Base-by-base conservation (phyloP, 2,329 filamentous ascomycete species). In the Alternaria angustiovoidea region DNA sequence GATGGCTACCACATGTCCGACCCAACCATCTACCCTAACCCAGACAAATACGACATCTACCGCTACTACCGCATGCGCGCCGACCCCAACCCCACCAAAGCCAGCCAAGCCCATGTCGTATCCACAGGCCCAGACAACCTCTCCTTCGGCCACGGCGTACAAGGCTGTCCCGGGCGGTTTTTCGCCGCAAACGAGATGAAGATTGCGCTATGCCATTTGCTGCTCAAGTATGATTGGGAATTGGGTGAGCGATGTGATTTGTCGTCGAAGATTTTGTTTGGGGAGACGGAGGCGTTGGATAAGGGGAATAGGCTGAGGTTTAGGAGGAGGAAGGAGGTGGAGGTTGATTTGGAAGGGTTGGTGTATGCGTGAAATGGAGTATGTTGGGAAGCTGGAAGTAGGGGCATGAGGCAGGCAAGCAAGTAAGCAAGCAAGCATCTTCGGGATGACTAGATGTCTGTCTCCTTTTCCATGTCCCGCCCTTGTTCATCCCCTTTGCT, bases 181-280 rank as follows among this genome's bases (percentile, higher is more conserved):
- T 70, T 72, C 41, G 69, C 66, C 0, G 61, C 60, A 7, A 64
- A 67, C 18, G 65, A 67, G 55, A 63, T 65, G 14, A 69, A 71
- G 44, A 57, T 68, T 4, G 54, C 63, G 4, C 24, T 72, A 0
- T 47, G 57, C 2, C 52, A 69, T 53, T 20, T 70, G 9, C 32
- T 71, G 28, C 41, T 63, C 14, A 59, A 62, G 28, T 70, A 64
- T 32, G 66, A 71, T 30, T 64, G 49, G 54, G 4, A 61, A 7
- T 18, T 59, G 1, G 24, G 24, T 26, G 24, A 26, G 24, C 4
- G 2, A 2, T 26, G 24, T 2, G 24, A 26, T 26, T 26, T 26
- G 6, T 26, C 24, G 7, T 26, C 18, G 7, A 14, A 41, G 3
- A 36, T 32, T 16, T 3, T 16, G 20, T 41, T 43, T 22, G 32